Conservation (phyloP, 106 monocot species). For the Xerophyta viscosa region DNA sequence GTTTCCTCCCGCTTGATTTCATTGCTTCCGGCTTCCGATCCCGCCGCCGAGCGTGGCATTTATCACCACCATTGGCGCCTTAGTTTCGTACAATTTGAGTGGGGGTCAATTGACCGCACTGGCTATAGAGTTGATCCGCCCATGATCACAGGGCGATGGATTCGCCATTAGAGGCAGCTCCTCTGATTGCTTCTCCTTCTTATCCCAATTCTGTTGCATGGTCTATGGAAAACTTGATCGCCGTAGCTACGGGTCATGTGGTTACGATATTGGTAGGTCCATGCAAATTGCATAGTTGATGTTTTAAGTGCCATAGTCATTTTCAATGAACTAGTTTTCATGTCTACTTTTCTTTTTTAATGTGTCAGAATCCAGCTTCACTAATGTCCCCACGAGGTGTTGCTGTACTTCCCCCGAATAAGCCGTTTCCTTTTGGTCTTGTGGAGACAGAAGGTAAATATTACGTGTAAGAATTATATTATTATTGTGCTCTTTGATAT, state of each 20-base stretch:
- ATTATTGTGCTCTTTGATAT: not conserved
- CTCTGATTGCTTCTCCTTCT: constrained; percentile 59
- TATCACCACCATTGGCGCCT: no score
- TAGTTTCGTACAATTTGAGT: no score
- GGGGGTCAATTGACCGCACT: no score
- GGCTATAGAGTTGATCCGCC: no score
- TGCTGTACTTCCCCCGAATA: constrained; percentile 45
- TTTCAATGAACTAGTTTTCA: not conserved
- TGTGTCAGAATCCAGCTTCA: constrained; percentile 58
- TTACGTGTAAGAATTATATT: not conserved
- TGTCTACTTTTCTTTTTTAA: not conserved
- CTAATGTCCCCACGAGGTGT: constrained; percentile 51
- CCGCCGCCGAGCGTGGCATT: no score
- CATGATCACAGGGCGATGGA: constrained; percentile 15
- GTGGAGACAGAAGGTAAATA: constrained; percentile 56
- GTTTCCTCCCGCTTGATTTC: no score
- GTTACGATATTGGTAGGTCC: constrained; percentile 71
- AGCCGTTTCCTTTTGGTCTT: constrained; percentile 50
- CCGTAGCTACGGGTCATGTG: constrained; percentile 67
- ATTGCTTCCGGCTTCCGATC: no score
- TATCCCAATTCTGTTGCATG: constrained; percentile 77
- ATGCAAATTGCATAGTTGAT: not conserved
- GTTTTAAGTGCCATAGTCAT: not conserved
- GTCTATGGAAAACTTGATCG: constrained; percentile 89
- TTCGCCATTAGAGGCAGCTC: constrained; percentile 31